Base-by-base conservation (phyloP, 2,329 filamentous ascomycete genomes). In the Hypoxylon sp. region DNA sequence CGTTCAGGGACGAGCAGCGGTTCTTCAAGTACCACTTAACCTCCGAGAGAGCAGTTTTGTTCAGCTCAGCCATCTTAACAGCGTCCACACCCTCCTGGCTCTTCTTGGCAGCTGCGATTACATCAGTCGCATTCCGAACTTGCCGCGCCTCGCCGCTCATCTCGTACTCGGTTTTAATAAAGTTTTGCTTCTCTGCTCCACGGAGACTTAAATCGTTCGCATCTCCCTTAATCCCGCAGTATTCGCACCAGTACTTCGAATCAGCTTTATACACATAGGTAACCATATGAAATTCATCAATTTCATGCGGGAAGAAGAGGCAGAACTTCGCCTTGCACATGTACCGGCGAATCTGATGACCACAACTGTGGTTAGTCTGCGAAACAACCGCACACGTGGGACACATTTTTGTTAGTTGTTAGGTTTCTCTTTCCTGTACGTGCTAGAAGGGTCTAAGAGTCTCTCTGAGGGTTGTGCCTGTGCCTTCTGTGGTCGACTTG, bases 261-360 rank as follows among this genome's bases (percentile, higher is more conserved):
- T 31, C 5, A 6, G 1, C 1, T 15, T 10, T 7, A 29, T 58
- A 68, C 1, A 32, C 19, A 11, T 56, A 68, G 1, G 31, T 29
- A 8, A 27, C 48, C 31, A 42, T 35, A 35, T 70, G 65, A 39
- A 61, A 70, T 0, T 64, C 65, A 0, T 31, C 13, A 3, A 48
- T 29, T 1, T 5, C 27, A 39, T 70, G 68, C 5, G 61, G 57
- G 53, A 57, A 60, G n/a, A 68, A 70, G 10, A 70, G 65, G 32
- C 68, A 70, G 54, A 62, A 65, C 11, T 37, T 47, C 0, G 54
- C 2, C 1, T 46, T 35, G 2, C 37, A 29, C n/a, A 44, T 19
- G 19, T 37, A 46, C 1, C 32, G 44, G 8, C 55, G 37, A 6
- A 60, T 6, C 35, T 67, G 67, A 19, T 67, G 64, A 11, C 67